Evolutionary conservation across 2,329 filamentous ascomycete genomes (phyloP).

Genomic region (Penicillium sumatraense): DNA sequence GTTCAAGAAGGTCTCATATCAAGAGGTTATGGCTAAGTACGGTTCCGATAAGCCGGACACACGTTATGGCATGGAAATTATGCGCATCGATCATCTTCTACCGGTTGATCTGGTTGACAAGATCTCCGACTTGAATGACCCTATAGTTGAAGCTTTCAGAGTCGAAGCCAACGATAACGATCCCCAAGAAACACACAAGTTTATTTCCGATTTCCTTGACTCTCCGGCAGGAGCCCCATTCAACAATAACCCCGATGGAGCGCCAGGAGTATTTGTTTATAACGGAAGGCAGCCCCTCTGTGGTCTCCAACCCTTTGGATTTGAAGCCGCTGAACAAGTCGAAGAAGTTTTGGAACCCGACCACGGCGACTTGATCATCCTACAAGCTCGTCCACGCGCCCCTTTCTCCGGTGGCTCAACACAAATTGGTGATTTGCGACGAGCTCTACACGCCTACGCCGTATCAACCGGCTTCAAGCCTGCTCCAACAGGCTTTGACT

Average conservation of each 20-base stretch:
- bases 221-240: conserved; percentile 62
- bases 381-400: conserved; percentile 74
- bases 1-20: conserved; percentile 70
- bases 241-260: conserved; percentile 72
- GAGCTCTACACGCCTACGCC: conserved; percentile 70
- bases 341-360: conserved; percentile 60
- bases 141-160: conserved; percentile 75
- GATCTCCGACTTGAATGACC: conserved; percentile 70
- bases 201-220: conserved; percentile 74
- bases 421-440: conserved; percentile 72
- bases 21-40: conserved; percentile 76
- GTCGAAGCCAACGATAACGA: conserved; percentile 56
- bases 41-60: conserved; percentile 94
- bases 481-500: conserved; percentile 61
- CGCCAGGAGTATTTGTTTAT: conserved; percentile 76
- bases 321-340: conserved; percentile 66
- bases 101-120: conserved; percentile 70
- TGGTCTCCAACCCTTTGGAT: conserved; percentile 78
- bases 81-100: conserved; percentile 66
- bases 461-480: conserved; percentile 65
- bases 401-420: conserved; percentile 75
- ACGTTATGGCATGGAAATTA: conserved; percentile 72
- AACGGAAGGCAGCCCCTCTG: conserved; percentile 74
- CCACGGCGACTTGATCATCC: conserved; percentile 77
- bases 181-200: conserved; percentile 60